Evolutionary conservation across 2,329 filamentous ascomycete species (phyloP).

Genomic region (Fusarium proliferatum): DNA sequence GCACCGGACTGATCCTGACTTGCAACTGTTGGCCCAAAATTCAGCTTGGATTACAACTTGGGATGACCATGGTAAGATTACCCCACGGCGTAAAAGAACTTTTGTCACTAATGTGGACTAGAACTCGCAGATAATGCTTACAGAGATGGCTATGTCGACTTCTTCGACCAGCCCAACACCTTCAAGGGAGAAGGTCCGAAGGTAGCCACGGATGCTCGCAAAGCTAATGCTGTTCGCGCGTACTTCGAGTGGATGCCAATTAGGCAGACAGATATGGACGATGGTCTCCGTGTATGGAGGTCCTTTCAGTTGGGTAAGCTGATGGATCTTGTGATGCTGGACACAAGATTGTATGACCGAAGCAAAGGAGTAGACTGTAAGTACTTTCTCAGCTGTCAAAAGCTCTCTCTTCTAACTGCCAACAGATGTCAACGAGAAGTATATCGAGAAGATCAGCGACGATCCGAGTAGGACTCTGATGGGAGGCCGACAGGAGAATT

Average conservation of each 20-base stretch:
- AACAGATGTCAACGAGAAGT: background rate
- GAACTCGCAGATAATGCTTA: slow-evolving; percentile 1
- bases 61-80: background rate
- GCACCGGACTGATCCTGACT: background rate
- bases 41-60: slow-evolving; percentile 6
- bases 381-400: accelerated
- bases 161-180: background rate
- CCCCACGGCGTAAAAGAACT: accelerated
- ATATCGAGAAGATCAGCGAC: background rate
- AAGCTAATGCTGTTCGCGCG: background rate
- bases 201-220: background rate
- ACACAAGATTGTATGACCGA: slow-evolving; percentile 1
- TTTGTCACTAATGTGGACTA: background rate
- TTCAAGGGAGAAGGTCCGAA: background rate
- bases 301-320: background rate
- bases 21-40: background rate
- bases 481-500: background rate
- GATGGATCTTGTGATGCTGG: slow-evolving; percentile 1
- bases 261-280: slow-evolving; percentile 5
- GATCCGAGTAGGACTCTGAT: background rate
- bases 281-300: background rate
- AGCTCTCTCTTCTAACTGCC: accelerated
- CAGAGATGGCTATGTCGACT: background rate
- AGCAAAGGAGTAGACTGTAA: slow-evolving; percentile 2
- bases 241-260: slow-evolving; percentile 14